Evolutionary conservation across 2,329 filamentous ascomycete species (phyloP).

Genomic region (Scedosporium boydii): DNA sequence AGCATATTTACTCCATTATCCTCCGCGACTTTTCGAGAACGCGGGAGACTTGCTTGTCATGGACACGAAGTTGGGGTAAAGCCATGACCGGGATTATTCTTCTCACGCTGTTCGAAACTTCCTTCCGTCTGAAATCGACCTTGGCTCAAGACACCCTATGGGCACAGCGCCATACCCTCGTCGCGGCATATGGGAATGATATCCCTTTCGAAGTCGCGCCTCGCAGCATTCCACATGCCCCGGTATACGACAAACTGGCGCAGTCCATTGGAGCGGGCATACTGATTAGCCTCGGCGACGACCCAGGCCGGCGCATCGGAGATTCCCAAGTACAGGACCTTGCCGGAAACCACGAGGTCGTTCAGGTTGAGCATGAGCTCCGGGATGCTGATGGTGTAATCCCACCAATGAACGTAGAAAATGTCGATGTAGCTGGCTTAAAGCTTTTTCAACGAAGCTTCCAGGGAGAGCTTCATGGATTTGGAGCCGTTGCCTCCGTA

Average conservation of each 20-base stretch:
- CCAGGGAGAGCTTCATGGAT: constrained; percentile 27
- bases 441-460: constrained; percentile 30
- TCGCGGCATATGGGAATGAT: constrained; percentile 31
- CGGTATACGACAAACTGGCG: constrained; percentile 29
- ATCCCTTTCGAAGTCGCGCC: constrained; percentile 28
- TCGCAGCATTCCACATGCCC: constrained; percentile 24
- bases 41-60: constrained; percentile 40
- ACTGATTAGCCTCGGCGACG: constrained; percentile 28
- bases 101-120: constrained; percentile 19
- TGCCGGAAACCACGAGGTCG: constrained; percentile 28
- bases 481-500: constrained; percentile 27
- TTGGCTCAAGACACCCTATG: constrained; percentile 50
- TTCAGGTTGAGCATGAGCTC: constrained; percentile 34
- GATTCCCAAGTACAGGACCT: constrained; percentile 31
- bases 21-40: constrained; percentile 50
- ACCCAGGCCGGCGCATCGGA: constrained; percentile 31
- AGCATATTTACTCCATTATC: constrained; percentile 48
- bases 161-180: constrained; percentile 41
- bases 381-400: constrained; percentile 28
- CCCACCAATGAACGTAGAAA: constrained; percentile 35
- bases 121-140: constrained; percentile 37
- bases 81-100: constrained; percentile 28
- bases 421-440: constrained; percentile 23
- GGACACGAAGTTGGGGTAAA: constrained; percentile 29
- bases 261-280: constrained; percentile 23